These are phyloP conservation scores for Vigna nakashimae DNA, from an alignment of 306 rosid genomes.

Conservation along the genomic window DNA sequence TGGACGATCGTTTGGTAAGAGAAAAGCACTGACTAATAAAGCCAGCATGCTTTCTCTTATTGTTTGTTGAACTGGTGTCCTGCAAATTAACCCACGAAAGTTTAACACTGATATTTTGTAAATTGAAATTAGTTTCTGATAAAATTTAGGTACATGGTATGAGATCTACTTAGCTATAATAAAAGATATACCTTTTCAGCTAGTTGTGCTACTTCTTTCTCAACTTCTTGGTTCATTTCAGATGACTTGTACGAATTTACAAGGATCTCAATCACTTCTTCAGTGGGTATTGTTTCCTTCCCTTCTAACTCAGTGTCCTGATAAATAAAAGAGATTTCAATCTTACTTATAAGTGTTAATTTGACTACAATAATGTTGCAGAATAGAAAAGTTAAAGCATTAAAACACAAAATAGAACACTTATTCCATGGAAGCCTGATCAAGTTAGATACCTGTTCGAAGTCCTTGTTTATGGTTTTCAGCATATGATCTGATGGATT, in stretches of 20 bases:
- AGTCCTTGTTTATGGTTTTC: constrained; percentile 80
- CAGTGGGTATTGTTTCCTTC: constrained; percentile 31
- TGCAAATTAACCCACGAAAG: constrained; percentile 21
- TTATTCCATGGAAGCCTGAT: background rate
- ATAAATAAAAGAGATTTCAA: background rate
- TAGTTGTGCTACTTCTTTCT: constrained; percentile 35
- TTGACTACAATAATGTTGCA: background rate
- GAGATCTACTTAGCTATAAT: background rate
- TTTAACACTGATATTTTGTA: background rate
- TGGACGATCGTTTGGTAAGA: constrained; percentile 63
- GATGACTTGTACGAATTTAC: constrained; percentile 44
- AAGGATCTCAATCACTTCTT: constrained; percentile 45
- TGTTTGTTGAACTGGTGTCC: constrained; percentile 45
- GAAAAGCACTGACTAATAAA: constrained; percentile 60
- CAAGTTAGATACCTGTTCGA: constrained; percentile 54
- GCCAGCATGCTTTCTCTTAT: constrained; percentile 55
- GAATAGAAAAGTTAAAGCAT: background rate
- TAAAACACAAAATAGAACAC: background rate
- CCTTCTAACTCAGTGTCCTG: constrained; percentile 52
- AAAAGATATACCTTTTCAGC: constrained; percentile 40
- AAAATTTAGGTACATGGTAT: background rate
- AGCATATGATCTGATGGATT: constrained; percentile 81
- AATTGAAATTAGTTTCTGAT: background rate
- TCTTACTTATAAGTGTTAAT: background rate
- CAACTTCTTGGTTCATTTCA: constrained; percentile 43